phyloP scores from a whole-genome alignment of 1,284 basidiomycete genomes.

The Caloboletus inedulis region DNA sequence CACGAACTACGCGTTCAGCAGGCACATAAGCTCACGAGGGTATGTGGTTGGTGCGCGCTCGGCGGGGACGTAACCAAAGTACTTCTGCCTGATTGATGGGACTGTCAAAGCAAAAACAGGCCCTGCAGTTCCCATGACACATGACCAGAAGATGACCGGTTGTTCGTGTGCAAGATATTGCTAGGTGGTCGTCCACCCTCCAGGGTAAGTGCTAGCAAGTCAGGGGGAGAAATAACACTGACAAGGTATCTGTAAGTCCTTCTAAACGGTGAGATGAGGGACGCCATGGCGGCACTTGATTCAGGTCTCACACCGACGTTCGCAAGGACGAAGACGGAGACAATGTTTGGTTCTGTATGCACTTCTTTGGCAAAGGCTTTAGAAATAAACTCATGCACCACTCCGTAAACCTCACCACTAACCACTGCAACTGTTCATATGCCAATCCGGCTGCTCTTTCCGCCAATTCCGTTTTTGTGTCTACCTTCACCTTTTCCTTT shows the following conservation, averaged over 20 bases:
- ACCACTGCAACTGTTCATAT: too few species aligned
- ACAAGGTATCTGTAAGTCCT: slow-evolving; percentile 33
- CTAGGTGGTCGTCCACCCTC: slow-evolving; percentile 25
- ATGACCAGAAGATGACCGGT: slow-evolving; percentile 89
- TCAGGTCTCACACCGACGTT: background rate
- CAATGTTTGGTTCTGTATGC: slow-evolving; percentile 26
- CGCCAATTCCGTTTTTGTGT: too few species aligned
- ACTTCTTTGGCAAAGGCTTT: slow-evolving; percentile 25
- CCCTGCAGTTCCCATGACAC: slow-evolving; percentile 72
- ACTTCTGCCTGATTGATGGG: slow-evolving; percentile 72
- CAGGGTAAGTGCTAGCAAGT: background rate
- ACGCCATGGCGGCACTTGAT: slow-evolving; percentile 24
- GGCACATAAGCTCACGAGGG: slow-evolving; percentile 62
- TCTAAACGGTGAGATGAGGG: slow-evolving; percentile 31
- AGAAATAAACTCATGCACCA: slow-evolving; percentile 33
- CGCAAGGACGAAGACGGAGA: slow-evolving; percentile 18
- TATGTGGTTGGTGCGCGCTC: slow-evolving; percentile 82
- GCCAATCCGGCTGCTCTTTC: too few species aligned
- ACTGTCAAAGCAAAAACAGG: slow-evolving; percentile 75
- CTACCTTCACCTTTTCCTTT: too few species aligned
- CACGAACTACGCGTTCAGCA: background rate
- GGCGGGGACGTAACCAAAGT: slow-evolving; percentile 70
- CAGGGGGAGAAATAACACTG: slow-evolving; percentile 3
- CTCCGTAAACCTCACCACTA: too few species aligned
- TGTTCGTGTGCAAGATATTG: slow-evolving; percentile 87